phyloP scores from a whole-genome alignment of 768 basidiomycete genomes.

The Leccinum truebloodii region DNA sequence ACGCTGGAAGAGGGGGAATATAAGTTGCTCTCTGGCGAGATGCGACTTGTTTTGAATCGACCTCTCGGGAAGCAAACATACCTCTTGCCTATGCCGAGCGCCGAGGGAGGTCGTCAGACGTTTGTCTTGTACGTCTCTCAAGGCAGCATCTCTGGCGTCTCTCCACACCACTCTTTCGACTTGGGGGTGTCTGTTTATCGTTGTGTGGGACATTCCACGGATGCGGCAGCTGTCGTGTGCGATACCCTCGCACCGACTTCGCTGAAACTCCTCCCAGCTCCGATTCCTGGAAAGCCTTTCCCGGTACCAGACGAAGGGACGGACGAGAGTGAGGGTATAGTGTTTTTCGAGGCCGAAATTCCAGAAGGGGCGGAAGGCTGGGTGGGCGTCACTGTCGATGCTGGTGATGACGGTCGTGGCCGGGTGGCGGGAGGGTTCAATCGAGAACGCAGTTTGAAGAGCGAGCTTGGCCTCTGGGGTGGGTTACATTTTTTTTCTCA shows the following conservation, averaged over 20 bases:
- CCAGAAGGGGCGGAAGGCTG: slow-evolving; percentile 32
- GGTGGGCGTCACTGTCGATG: slow-evolving; percentile 56
- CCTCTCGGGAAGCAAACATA: slow-evolving; percentile 48
- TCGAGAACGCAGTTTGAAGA: slow-evolving; percentile 32
- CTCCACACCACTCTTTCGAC: slow-evolving; percentile 48
- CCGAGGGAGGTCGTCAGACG: slow-evolving; percentile 21
- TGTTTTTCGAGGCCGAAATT: slow-evolving; percentile 58
- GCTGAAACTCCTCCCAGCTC: slow-evolving; percentile 65
- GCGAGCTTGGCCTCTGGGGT: slow-evolving; percentile 46
- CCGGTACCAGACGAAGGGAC: slow-evolving; percentile 68
- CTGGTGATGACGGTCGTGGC: slow-evolving; percentile 50
- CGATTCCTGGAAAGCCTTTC: slow-evolving; percentile 52
- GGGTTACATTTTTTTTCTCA: slow-evolving; percentile 10
- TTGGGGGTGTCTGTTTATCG: slow-evolving; percentile 48
- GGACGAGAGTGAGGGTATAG: slow-evolving; percentile 75
- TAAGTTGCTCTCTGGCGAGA: slow-evolving; percentile 38
- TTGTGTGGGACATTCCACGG: slow-evolving; percentile 38
- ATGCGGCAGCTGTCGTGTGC: slow-evolving; percentile 36
- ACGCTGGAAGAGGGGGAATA: slow-evolving; percentile 25
- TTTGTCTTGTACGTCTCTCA: slow-evolving; percentile 62
- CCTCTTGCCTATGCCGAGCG: slow-evolving; percentile 44
- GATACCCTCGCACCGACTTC: slow-evolving; percentile 42
- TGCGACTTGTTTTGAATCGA: slow-evolving; percentile 43
- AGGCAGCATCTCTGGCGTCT: slow-evolving; percentile 52
- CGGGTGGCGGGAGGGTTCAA: slow-evolving; percentile 64